Evolutionary conservation across 164 flowering plant species (phyloP).

Genomic region (Piper betle): DNA sequence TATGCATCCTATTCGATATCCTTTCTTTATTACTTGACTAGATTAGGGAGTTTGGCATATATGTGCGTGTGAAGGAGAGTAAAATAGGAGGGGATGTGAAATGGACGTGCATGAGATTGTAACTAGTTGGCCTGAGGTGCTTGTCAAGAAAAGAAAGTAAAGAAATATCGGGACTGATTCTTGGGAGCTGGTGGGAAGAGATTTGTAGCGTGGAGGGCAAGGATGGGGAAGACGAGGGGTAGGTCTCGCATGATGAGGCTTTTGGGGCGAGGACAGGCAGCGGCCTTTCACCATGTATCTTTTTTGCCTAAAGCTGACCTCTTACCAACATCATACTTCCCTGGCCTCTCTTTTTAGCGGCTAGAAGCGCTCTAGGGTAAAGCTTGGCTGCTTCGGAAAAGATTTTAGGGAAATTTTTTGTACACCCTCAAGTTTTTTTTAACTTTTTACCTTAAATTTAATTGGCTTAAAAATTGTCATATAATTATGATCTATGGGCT

Average conservation of each 20-base stretch:
- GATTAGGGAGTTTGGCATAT: neutral
- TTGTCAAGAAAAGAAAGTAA: neutral
- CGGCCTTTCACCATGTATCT: neutral
- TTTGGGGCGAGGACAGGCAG: neutral
- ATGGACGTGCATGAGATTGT: conserved; percentile 62
- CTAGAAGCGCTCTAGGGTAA: no score
- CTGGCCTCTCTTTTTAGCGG: no score
- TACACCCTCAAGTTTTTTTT: no score
- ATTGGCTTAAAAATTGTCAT: no score
- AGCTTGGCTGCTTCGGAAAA: no score
- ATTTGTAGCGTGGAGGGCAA: no score
- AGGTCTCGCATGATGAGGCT: conserved; percentile 1
- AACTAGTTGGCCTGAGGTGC: conserved; percentile 5
- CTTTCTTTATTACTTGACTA: no score
- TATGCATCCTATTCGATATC: no score
- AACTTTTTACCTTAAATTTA: no score
- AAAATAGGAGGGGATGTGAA: conserved; percentile 33
- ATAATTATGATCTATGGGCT: no score
- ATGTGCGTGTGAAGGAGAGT: neutral
- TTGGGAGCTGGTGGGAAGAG: no score
- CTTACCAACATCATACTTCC: neutral
- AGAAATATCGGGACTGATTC: neutral
- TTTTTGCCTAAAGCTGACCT: neutral
- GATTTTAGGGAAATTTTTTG: no score
- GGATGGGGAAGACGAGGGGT: neutral